These are phyloP conservation scores for Penicillium steckii DNA, from an alignment of 495 filamentous ascomycete genomes.

Conservation along the genomic window DNA sequence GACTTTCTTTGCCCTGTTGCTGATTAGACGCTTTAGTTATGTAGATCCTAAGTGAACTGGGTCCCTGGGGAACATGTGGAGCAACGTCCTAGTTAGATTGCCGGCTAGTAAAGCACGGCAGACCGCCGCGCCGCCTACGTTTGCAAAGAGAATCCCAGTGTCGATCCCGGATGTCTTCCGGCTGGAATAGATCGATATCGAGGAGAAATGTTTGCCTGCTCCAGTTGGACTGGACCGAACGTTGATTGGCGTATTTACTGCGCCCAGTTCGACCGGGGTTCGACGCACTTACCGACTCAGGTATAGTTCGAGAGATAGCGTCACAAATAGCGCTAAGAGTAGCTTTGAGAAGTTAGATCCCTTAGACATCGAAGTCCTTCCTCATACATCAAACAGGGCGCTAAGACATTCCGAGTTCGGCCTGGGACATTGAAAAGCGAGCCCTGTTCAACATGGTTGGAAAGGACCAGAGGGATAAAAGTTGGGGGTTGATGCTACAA, in stretches of 20 bases:
- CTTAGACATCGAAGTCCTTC: neutral
- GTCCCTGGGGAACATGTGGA: conserved; percentile 2
- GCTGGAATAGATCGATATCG: conserved; percentile 18
- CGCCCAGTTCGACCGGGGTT: conserved; percentile 4
- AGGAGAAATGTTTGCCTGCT: conserved; percentile 28
- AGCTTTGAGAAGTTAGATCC: neutral
- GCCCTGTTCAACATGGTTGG: neutral
- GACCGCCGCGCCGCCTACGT: conserved; percentile 21
- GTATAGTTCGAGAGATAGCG: neutral
- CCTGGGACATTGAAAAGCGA: conserved; percentile 14
- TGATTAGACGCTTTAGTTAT: neutral
- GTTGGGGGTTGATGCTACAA: neutral
- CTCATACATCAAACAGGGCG: conserved; percentile 15
- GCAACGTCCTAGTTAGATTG: neutral
- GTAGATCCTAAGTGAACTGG: neutral
- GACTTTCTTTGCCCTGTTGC: neutral
- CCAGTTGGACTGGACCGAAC: conserved; percentile 9
- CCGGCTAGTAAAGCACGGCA: conserved; percentile 2
- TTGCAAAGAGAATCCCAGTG: conserved; percentile 22
- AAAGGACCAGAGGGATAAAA: neutral
- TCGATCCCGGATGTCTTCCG: conserved; percentile 19
- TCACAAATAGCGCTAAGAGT: neutral
- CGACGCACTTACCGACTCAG: neutral
- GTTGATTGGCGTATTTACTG: conserved; percentile 28
- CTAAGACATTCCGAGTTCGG: conserved; percentile 22